Evolutionary conservation across 2,329 filamentous ascomycete genomes (phyloP).

Genomic region (Nigrospora oryzae): DNA sequence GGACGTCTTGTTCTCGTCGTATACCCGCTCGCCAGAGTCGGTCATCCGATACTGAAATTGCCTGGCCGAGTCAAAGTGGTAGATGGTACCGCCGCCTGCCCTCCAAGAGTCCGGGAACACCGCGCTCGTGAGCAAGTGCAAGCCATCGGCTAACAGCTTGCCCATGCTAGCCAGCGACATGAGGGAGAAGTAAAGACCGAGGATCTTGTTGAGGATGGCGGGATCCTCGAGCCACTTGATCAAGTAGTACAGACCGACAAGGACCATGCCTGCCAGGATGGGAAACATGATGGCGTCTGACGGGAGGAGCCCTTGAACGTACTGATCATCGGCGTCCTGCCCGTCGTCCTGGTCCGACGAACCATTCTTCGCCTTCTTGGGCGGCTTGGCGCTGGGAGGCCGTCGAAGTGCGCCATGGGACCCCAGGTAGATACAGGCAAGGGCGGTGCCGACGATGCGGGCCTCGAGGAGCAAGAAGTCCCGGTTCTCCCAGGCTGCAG

Average conservation of each 20-base stretch:
- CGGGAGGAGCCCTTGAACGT: conserved; percentile 56
- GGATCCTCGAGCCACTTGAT: conserved; percentile 86
- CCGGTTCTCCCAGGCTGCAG: conserved; percentile 17
- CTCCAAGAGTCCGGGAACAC: conserved; percentile 68
- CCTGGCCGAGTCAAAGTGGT: conserved; percentile 31
- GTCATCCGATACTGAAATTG: conserved; percentile 26
- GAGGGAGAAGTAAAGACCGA: conserved; percentile 75
- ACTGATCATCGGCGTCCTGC: conserved; percentile 44
- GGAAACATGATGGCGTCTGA: conserved; percentile 82
- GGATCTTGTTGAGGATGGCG: conserved; percentile 69
- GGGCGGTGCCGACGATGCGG: conserved; percentile 52
- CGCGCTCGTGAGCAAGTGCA: conserved; percentile 57
- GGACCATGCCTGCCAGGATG: conserved; percentile 61
- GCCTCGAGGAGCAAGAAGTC: conserved; percentile 36
- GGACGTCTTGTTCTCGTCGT: conserved; percentile 20
- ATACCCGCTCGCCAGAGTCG: conserved; percentile 14
- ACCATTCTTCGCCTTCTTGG: conserved; percentile 40
- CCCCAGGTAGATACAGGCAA: conserved; percentile 78
- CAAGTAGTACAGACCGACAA: conserved; percentile 74
- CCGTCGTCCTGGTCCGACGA: conserved; percentile 33
- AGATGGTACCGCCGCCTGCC: conserved; percentile 30
- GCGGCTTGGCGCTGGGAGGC: conserved; percentile 67
- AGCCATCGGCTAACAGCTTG: conserved; percentile 62
- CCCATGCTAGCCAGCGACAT: conserved; percentile 72
- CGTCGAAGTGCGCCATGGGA: conserved; percentile 79